phyloP scores from a whole-genome alignment of 2,329 filamentous ascomycete genomes.

The Fusarium coicis region DNA sequence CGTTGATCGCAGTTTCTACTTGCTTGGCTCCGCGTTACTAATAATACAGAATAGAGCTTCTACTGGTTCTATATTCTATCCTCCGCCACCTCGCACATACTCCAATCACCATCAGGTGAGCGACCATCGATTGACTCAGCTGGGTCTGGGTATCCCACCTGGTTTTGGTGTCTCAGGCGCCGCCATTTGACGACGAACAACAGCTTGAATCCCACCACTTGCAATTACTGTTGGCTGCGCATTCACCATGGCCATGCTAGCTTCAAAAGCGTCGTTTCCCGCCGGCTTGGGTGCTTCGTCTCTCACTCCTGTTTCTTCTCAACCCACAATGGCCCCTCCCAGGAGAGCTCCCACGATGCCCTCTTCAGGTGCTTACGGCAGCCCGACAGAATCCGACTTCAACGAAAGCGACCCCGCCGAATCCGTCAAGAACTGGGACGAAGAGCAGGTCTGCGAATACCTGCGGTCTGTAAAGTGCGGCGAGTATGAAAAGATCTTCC shows the following conservation, averaged over 20 bases:
- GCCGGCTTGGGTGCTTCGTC: slow-evolving; percentile 60
- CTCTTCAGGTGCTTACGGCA: slow-evolving; percentile 69
- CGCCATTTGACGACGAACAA: slow-evolving; percentile 21
- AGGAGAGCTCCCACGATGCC: slow-evolving; percentile 63
- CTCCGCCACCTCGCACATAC: slow-evolving; percentile 8
- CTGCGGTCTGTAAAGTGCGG: slow-evolving; percentile 89
- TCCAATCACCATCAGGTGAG: slow-evolving; percentile 25
- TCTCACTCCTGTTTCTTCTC: slow-evolving; percentile 59
- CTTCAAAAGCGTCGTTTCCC: slow-evolving; percentile 77
- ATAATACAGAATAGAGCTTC: slow-evolving; percentile 33
- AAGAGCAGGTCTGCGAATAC: slow-evolving; percentile 92
- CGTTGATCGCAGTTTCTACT: slow-evolving; percentile 42
- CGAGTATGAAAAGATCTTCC: slow-evolving; percentile 91
- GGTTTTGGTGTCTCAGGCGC: slow-evolving; percentile 38
- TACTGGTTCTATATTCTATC: slow-evolving; percentile 1
- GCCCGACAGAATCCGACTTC: slow-evolving; percentile 93
- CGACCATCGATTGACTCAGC: slow-evolving; percentile 31
- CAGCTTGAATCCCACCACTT: background rate
- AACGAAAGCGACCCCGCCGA: slow-evolving; percentile 83
- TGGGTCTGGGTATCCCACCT: slow-evolving; percentile 39
- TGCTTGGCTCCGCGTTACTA: slow-evolving; percentile 32
- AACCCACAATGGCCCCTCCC: slow-evolving; percentile 61
- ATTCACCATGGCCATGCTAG: slow-evolving; percentile 77
- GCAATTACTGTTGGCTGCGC: slow-evolving; percentile 1
- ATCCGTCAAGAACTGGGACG: slow-evolving; percentile 86